Evolutionary conservation across 1,284 basidiomycete genomes (phyloP).

Genomic region (Ustilago crameri): DNA sequence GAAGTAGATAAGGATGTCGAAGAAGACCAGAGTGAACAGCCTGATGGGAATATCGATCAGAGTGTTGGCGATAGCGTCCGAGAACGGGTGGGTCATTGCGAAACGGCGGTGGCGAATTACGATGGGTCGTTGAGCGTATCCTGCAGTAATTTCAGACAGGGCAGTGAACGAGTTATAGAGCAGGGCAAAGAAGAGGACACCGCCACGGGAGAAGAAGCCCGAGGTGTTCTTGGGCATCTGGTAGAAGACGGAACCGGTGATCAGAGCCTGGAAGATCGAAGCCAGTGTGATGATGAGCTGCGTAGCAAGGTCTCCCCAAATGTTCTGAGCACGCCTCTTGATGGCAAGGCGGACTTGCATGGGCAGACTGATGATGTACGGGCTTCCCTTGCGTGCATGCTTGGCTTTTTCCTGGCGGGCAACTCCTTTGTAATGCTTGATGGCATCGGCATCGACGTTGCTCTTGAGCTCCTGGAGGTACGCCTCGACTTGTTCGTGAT

Average conservation of each 20-base stretch:
- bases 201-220: conserved; percentile 82
- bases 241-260: conserved; percentile 82
- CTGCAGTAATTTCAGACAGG: conserved; percentile 63
- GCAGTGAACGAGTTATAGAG: conserved; percentile 71
- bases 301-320: conserved; percentile 73
- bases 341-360: conserved; percentile 76
- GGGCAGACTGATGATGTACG: conserved; percentile 56
- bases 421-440: conserved; percentile 38
- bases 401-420: conserved; percentile 49
- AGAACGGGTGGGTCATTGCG: conserved; percentile 57
- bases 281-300: conserved; percentile 63
- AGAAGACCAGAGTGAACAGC: conserved; percentile 35
- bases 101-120: conserved; percentile 58
- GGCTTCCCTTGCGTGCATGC: conserved; percentile 25
- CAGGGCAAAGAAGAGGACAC: conserved; percentile 68
- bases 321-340: conserved; percentile 76
- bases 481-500: conserved; percentile 40
- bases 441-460: conserved; percentile 22
- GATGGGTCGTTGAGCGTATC: conserved; percentile 57
- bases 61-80: conserved; percentile 51
- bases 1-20: conserved; percentile 61
- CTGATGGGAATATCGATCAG: conserved; percentile 61
- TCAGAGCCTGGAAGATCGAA: conserved; percentile 73
- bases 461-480: conserved; percentile 38
- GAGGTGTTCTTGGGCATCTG: conserved; percentile 74